Evolutionary conservation across 768 basidiomycete genomes (phyloP), one percentile per base, ranked within the genome.

Genomic region (Clavaria fumosa): DNA sequence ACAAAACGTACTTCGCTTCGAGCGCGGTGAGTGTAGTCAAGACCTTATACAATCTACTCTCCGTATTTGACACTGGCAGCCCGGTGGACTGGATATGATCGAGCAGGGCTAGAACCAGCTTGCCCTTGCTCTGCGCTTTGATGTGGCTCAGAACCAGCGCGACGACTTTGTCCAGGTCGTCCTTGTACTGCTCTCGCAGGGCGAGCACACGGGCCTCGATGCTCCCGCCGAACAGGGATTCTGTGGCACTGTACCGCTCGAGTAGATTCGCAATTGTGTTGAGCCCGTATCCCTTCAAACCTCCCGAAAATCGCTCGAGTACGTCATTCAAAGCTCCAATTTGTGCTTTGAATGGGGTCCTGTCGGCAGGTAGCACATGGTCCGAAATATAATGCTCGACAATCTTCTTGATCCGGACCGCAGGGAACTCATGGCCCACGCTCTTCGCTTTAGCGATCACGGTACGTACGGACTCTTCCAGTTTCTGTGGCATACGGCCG

Each of bases 41-140:
- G 18, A 84, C 80, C 42, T 78, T 66, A 54, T 77, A 77, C 45
- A 97, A 60, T 34, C 65, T 62, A 40, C 75, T 70, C 38, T 95
- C 89, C 4, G 73, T 50, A 45, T 78, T 74, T 14, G 81, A 79
- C 18, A 89, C 74, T 31, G 76, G 78, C 37, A 83, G 58, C 23
- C 75, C 74, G 47, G 76, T 76, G 22, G 67, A 66, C 63, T 95
- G 95, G 62, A 97, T 73, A 50, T 91, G 72, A 47, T 97, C 91
- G 27, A 97, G 70, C 31, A 97, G 64, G 12, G 76, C 70, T 34
- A 93, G 67, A 31, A 95, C 70, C 35, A 97, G 69, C 53, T 85
- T 89, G 46, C 77, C 75, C 64, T 97, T 97, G 61, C 80, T 76
- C 45, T 83, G 80, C 5, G 86, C 89, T 60, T 90, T 93, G 64